Percentiles rank a stretch among this genome's conserved stretches.
phyloP scores from a whole-genome alignment of 2,329 filamentous ascomycete genomes.

The Pseudogymnoascus sp. region DNA sequence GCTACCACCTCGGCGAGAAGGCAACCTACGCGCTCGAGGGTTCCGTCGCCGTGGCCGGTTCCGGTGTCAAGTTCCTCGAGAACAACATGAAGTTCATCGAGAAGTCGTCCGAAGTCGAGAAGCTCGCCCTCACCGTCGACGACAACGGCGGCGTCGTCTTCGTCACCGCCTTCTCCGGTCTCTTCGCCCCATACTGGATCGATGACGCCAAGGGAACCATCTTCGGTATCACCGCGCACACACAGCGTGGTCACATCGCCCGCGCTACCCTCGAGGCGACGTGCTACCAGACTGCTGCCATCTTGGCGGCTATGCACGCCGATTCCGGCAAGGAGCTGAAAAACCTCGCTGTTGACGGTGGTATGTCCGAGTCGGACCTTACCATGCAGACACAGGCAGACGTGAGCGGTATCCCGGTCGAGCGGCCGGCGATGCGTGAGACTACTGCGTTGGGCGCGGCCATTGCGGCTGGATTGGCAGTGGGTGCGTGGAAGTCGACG shows the following conservation, averaged over 20 bases:
- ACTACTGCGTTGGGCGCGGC: constrained; percentile 75
- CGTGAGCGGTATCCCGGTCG: constrained; percentile 69
- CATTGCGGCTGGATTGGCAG: constrained; percentile 73
- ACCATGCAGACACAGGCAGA: constrained; percentile 77
- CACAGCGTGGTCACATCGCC: constrained; percentile 61
- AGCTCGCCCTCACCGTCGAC: constrained; percentile 53
- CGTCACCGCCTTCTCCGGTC: constrained; percentile 64
- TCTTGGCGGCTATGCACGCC: constrained; percentile 63
- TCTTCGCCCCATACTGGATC: constrained; percentile 71
- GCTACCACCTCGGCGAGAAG: constrained; percentile 64
- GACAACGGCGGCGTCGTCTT: constrained; percentile 63
- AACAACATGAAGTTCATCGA: constrained; percentile 57
- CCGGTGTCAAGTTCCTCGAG: constrained; percentile 64
- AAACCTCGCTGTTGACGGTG: constrained; percentile 60
- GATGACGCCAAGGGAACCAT: constrained; percentile 66
- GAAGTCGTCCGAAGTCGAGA: constrained; percentile 53
- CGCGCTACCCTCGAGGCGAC: constrained; percentile 64
- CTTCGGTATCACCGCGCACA: constrained; percentile 63
- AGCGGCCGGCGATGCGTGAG: constrained; percentile 73
- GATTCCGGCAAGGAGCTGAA: constrained; percentile 58
- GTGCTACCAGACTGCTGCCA: constrained; percentile 67
- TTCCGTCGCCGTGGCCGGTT: constrained; percentile 68
- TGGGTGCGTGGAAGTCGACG: constrained; percentile 65
- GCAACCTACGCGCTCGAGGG: constrained; percentile 70
- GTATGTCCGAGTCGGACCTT: constrained; percentile 63